These are phyloP conservation scores for Skeletonema menzelii DNA, from an alignment of 108 stramenopile species.

Conservation along the genomic window DNA sequence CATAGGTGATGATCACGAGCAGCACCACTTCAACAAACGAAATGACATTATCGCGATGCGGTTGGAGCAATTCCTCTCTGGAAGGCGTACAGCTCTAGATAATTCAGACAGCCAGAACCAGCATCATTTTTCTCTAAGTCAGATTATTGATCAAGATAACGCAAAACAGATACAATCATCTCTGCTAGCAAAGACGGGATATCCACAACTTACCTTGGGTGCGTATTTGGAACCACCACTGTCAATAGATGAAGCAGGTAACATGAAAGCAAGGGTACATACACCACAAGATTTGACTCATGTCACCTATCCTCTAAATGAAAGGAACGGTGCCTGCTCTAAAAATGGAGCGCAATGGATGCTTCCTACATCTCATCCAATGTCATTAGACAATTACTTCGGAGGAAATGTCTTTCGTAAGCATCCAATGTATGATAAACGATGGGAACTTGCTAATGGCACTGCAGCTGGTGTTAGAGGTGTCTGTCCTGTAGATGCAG, in stretches of 20 bases:
- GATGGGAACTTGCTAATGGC: slow-evolving; percentile 37
- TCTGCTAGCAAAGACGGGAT: slow-evolving; percentile 13
- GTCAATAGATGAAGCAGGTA: not conserved
- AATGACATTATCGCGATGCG: not conserved
- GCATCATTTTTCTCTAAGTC: not conserved
- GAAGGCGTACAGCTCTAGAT: not conserved
- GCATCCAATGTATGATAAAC: slow-evolving; percentile 17
- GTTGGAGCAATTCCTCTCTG: not conserved
- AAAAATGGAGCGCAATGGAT: slow-evolving; percentile 38
- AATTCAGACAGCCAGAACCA: not conserved
- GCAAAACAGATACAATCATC: slow-evolving; percentile 9
- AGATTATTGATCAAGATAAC: slow-evolving; percentile 1
- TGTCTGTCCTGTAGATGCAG: slow-evolving; percentile 42
- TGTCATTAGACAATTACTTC: slow-evolving; percentile 22
- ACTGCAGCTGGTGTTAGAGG: not conserved
- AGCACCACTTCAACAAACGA: not conserved
- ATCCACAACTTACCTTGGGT: slow-evolving; percentile 18
- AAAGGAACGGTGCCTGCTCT: slow-evolving; percentile 16
- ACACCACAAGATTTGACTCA: slow-evolving; percentile 24
- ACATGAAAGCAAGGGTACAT: slow-evolving; percentile 8
- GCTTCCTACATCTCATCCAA: slow-evolving; percentile 37
- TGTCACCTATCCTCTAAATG: slow-evolving; percentile 5
- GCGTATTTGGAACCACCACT: slow-evolving; percentile 38
- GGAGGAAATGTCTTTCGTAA: slow-evolving; percentile 27
- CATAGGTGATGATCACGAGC: not conserved